Base-by-base conservation (phyloP, 192 early-diverging fungal genomes). In the Coemansia sp. region DNA sequence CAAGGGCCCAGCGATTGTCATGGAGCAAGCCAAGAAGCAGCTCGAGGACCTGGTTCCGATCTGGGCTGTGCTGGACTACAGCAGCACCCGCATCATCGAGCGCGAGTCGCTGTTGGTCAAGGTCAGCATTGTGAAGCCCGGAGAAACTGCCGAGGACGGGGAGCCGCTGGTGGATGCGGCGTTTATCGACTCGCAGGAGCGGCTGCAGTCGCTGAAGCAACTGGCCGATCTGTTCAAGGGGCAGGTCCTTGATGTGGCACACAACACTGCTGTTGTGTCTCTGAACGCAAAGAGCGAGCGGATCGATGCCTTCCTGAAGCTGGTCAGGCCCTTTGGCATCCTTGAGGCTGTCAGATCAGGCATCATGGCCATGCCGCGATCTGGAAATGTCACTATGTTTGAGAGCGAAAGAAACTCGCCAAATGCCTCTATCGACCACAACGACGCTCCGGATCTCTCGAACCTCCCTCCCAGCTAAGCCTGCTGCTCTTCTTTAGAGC, bases 61-160 rank as follows among this genome's bases (percentile, higher is more conserved):
- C 15, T 98, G 94, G 94, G 95, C 95, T 28, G 95, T 98, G 40
- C 82, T 99, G 66, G 95, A 99, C 77, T 98, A 97, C 86, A 93
- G 94, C 18, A 85, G 91, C 63, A 91, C 91, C 34, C 86, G 83
- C 52, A 86, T 94, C 43, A 89, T 99, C 31, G 92, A 98, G 82
- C 87, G 97, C 53, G 97, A 99, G 83, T 77, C 97, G 68, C 82
- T 96, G 46, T 72, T 99, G 65, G 88, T 93, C 74, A 99, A 99
- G 85, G 91, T 96, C 49, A 94, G 90, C 53, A 92, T 95, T 39
- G 68, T 90, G 12, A 51, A 86, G 13, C 85, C 86, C 15, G 55
- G 29, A 4, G 60, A 72, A 16, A 67, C 26, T 18, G 67, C 64
- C 2, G 72, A 53, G 2, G 62, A 65, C 55, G 26, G 26, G 20